Evolutionary conservation across 306 rosid genomes (phyloP).

Genomic region (Lathyrus tuberosus): DNA sequence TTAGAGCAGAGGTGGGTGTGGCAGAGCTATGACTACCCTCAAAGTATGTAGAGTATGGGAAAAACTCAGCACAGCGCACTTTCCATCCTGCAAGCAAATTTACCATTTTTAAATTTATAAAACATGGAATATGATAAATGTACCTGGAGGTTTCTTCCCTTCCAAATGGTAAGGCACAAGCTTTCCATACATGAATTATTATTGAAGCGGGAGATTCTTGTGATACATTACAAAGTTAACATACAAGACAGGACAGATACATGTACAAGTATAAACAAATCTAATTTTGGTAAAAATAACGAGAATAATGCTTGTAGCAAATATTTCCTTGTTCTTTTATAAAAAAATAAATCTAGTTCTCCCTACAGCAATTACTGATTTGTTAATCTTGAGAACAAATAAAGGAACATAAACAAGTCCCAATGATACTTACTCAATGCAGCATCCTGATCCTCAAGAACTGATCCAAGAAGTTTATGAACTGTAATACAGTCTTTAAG

Average conservation of each 20-base stretch:
- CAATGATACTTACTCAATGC: slow-evolving; percentile 66
- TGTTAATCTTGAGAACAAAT: slow-evolving; percentile 8
- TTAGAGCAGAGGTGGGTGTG: slow-evolving; percentile 55
- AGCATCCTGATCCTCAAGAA: slow-evolving; percentile 62
- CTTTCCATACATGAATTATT: slow-evolving; percentile 3
- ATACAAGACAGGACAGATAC: not conserved
- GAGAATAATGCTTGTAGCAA: slow-evolving; percentile 3
- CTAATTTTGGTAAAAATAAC: not conserved
- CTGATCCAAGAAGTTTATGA: slow-evolving; percentile 76
- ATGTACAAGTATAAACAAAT: not conserved
- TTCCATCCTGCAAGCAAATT: slow-evolving; percentile 78
- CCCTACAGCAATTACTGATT: slow-evolving; percentile 15
- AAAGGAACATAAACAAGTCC: slow-evolving; percentile 10
- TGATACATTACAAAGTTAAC: slow-evolving; percentile 3
- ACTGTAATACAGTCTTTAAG: slow-evolving; percentile 78
- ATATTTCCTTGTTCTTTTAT: not conserved
- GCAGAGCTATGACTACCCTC: slow-evolving; percentile 79
- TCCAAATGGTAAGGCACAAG: not conserved
- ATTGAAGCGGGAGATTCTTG: not conserved
- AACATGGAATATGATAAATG: not conserved
- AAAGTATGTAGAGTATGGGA: slow-evolving; percentile 77
- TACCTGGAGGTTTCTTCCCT: not conserved
- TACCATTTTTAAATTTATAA: slow-evolving; percentile 28
- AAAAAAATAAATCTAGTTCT: not conserved
- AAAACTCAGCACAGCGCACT: slow-evolving; percentile 65